These are phyloP conservation scores for Leishmania martiniquensis DNA, from an alignment of 208 protist genomes.

Conservation along the genomic window DNA sequence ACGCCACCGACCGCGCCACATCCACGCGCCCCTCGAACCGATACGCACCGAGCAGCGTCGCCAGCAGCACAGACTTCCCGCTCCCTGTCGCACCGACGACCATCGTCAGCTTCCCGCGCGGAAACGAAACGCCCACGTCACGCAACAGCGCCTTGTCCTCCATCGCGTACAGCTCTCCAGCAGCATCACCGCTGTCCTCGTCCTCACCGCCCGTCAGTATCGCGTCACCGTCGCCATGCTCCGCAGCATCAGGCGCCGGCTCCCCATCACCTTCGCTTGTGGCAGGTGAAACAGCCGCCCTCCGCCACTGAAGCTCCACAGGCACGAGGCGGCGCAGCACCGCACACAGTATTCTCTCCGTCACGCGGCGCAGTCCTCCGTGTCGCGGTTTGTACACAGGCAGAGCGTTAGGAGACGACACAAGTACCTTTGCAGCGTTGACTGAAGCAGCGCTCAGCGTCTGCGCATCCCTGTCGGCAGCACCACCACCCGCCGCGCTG, in stretches of 20 bases:
- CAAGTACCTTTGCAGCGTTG: conserved; percentile 4
- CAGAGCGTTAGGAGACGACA: conserved; percentile 10
- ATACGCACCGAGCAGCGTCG: conserved; percentile 39
- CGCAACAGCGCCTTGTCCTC: conserved; percentile 33
- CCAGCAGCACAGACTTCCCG: conserved; percentile 53
- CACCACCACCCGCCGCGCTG: background rate
- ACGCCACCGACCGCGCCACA: conserved; percentile 63
- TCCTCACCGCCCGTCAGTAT: no score
- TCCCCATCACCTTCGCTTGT: background rate
- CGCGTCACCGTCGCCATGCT: background rate
- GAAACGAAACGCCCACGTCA: conserved; percentile 32
- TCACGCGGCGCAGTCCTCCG: background rate
- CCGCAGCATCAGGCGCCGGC: background rate
- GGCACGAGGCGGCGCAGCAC: conserved; percentile 14
- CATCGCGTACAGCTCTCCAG: conserved; percentile 10
- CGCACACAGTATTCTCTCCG: background rate
- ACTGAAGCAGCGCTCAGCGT: background rate
- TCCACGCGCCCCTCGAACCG: conserved; percentile 12
- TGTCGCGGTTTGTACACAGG: conserved; percentile 21
- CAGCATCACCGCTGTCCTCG: background rate
- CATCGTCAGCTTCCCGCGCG: conserved; percentile 36
- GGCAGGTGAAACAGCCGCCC: conserved; percentile 3
- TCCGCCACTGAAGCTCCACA: conserved; percentile 25
- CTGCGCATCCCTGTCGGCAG: background rate
- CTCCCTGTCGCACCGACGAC: conserved; percentile 44